A percentile compares a stretch with the other conserved stretches of the same genome.
Conservation (phyloP, 2,329 filamentous ascomycete species). For the Pyrenophora seminiperda region DNA sequence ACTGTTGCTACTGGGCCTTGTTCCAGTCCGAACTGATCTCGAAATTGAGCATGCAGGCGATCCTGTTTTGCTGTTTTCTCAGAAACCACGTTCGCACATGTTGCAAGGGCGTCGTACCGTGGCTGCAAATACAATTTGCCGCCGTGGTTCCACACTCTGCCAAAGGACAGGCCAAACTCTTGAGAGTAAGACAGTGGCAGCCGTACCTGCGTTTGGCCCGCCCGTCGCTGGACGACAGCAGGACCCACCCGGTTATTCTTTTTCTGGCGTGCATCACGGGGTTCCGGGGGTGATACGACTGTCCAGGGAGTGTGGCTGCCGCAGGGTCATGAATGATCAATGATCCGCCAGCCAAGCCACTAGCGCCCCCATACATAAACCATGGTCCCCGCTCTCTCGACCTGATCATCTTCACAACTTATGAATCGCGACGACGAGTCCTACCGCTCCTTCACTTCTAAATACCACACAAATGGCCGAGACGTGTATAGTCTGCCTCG, state of each 20-base stretch:
- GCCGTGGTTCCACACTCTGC: too few species aligned
- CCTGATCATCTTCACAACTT: slow-evolving; percentile 39
- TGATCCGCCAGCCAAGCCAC: slow-evolving; percentile 19
- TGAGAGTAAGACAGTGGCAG: slow-evolving; percentile 9
- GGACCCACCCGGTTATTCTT: slow-evolving; percentile 13
- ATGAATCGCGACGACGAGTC: slow-evolving; percentile 40
- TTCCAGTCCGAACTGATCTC: too few species aligned
- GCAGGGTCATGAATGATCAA: slow-evolving; percentile 25
- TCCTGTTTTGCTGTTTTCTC: too few species aligned
- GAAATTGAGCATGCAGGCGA: too few species aligned
- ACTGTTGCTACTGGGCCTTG: neutral
- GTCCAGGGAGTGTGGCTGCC: slow-evolving; percentile 30
- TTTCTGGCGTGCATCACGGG: slow-evolving; percentile 17
- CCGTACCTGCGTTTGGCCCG: slow-evolving; percentile 8
- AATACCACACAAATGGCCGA: slow-evolving; percentile 60
- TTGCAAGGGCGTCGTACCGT: too few species aligned
- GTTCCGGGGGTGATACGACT: slow-evolving; percentile 25
- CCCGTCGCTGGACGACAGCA: neutral
- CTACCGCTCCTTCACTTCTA: slow-evolving; percentile 27
- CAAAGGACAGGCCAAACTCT: slow-evolving; percentile 15
- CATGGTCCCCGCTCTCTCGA: slow-evolving; percentile 36
- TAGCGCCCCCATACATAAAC: slow-evolving; percentile 30
- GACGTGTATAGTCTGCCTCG: slow-evolving; percentile 73
- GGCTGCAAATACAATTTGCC: too few species aligned
- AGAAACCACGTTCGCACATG: too few species aligned